phyloP scores from a whole-genome alignment of 306 rosid genomes.

The Quercus dentata region DNA sequence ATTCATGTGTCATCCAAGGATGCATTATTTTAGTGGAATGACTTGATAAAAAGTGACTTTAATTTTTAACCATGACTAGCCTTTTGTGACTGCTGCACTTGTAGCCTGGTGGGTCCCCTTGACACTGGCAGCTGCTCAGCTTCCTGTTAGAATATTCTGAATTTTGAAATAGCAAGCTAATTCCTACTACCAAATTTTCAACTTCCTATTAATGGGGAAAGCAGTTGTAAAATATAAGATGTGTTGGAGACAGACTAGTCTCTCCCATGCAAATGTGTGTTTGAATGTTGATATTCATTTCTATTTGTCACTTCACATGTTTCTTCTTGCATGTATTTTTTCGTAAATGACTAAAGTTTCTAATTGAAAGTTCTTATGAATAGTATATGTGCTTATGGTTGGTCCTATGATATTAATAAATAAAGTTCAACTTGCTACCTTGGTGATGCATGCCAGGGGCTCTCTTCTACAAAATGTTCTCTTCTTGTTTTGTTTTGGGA shows the following conservation, averaged over 20 bases:
- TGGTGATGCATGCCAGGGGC: background rate
- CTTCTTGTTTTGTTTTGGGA: background rate
- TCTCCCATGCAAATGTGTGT: background rate
- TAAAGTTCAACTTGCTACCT: background rate
- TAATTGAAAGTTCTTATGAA: background rate
- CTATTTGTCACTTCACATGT: background rate
- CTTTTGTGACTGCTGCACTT: background rate
- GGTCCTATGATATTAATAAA: too few relatives aligned
- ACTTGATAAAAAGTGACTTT: slow-evolving; percentile 1
- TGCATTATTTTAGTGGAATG: background rate
- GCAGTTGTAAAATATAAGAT: too few relatives aligned
- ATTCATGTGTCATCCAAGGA: background rate
- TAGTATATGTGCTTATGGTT: background rate
- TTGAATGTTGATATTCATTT: background rate
- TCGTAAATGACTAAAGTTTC: background rate
- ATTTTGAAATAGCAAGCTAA: background rate
- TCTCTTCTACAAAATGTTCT: background rate
- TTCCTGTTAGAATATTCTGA: background rate
- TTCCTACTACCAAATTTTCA: background rate
- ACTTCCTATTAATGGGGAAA: background rate
- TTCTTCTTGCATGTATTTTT: background rate
- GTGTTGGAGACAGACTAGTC: background rate
- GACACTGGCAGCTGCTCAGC: background rate
- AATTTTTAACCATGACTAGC: background rate
- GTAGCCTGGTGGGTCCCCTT: background rate